Conservation (phyloP, 2,329 filamentous ascomycete species). For the Cytospora leucostoma region DNA sequence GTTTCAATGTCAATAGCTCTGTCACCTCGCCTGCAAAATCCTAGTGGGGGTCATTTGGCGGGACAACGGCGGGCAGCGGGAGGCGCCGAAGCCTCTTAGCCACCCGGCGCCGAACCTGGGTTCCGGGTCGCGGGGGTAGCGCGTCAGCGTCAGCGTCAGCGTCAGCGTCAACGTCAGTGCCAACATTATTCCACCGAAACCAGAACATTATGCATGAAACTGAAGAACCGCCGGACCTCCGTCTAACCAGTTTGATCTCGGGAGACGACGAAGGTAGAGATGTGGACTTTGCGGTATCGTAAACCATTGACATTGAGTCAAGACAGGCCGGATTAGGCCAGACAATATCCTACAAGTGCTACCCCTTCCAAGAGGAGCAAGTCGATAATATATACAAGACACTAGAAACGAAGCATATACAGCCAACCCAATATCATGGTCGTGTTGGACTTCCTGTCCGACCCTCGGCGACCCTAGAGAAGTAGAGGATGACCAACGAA, state of each 20-base stretch:
- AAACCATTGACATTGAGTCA: neutral
- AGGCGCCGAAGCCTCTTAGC: neutral
- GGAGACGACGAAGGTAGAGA: neutral
- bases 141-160: too few relatives aligned
- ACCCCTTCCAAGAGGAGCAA: neutral
- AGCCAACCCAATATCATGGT: neutral
- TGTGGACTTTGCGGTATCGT: neutral
- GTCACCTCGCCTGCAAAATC: neutral
- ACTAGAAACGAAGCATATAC: neutral
- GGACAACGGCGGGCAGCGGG: neutral
- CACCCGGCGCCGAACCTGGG: neutral
- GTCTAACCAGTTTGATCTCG: neutral
- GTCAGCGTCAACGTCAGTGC: too few relatives aligned
- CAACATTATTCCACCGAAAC: neutral
- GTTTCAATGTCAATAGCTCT: too few relatives aligned
- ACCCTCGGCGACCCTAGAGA: neutral
- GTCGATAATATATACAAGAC: neutral
- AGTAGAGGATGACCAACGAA: neutral
- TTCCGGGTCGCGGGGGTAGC: too few relatives aligned
- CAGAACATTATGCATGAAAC: neutral
- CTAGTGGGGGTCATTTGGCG: neutral
- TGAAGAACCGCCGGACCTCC: neutral
- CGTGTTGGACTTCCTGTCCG: too few relatives aligned
- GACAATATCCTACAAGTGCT: neutral
- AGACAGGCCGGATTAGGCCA: neutral